These are phyloP conservation scores for Stylonectria norvegica DNA, from an alignment of 2,329 filamentous ascomycete genomes.

Conservation along the genomic window DNA sequence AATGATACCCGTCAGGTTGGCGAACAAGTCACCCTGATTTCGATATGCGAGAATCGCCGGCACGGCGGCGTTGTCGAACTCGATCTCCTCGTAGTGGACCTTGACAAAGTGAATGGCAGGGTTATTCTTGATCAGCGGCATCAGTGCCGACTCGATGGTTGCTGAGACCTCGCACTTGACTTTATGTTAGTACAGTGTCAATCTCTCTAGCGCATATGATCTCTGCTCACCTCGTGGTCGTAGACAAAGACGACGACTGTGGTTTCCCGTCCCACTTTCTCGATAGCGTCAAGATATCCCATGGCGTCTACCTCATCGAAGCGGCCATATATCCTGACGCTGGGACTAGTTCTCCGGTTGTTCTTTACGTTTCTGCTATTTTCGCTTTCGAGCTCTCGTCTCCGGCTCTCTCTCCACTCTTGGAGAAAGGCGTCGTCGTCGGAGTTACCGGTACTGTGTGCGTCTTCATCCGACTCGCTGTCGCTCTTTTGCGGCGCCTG, in stretches of 20 bases:
- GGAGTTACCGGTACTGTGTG: constrained; percentile 47
- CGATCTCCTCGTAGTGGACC: constrained; percentile 85
- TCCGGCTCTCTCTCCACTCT: constrained; percentile 77
- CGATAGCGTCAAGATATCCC: constrained; percentile 93
- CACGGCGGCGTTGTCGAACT: constrained; percentile 85
- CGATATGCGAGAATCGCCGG: constrained; percentile 88
- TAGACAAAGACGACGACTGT: constrained; percentile 92
- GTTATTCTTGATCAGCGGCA: constrained; percentile 68
- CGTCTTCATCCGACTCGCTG: constrained; percentile 47
- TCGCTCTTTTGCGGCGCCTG: constrained; percentile 32
- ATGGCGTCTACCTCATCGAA: constrained; percentile 82
- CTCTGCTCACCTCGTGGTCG: constrained; percentile 70
- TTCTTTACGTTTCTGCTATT: constrained; percentile 53
- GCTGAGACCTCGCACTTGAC: constrained; percentile 72
- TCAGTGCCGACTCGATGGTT: constrained; percentile 74
- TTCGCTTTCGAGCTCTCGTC: constrained; percentile 71
- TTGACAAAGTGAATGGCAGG: constrained; percentile 81
- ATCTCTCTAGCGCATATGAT: background rate
- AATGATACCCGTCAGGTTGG: constrained; percentile 81
- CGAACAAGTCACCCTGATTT: constrained; percentile 82
- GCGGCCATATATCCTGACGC: constrained; percentile 71
- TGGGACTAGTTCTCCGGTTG: constrained; percentile 71
- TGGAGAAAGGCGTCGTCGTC: constrained; percentile 80
- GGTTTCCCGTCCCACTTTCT: constrained; percentile 78
- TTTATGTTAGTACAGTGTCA: constrained; percentile 23